Evolutionary conservation across 2,329 filamentous ascomycete genomes (phyloP).

Genomic region (Aspergillus sp.): DNA sequence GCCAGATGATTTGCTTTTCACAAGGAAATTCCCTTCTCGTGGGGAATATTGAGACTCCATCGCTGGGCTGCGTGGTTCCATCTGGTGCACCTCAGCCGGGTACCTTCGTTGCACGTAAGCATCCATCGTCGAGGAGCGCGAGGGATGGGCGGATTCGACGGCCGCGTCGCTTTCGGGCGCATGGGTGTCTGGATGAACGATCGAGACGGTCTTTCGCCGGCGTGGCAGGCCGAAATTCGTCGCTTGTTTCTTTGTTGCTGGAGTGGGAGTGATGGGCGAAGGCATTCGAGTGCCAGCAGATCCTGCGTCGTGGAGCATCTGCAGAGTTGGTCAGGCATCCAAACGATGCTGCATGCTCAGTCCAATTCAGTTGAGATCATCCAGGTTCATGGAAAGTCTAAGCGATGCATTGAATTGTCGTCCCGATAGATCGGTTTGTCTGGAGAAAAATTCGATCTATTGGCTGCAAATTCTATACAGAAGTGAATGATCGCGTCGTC

Average conservation of each 20-base stretch:
- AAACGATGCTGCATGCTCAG: conserved; percentile 16
- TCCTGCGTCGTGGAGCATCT: conserved; percentile 19
- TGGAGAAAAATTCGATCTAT: conserved; percentile 13
- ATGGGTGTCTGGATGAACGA: conserved; percentile 18
- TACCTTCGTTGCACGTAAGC: neutral
- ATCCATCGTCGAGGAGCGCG: conserved; percentile 16
- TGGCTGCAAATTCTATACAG: conserved; percentile 10
- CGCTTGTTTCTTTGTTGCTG: conserved; percentile 3
- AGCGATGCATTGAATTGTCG: neutral
- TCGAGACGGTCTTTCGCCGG: conserved; percentile 22
- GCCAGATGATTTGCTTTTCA: conserved; percentile 4
- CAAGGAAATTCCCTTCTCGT: conserved; percentile 1
- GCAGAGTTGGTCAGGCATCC: conserved; percentile 22
- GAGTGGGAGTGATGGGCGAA: conserved; percentile 8
- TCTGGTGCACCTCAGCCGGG: neutral
- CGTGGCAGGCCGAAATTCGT: conserved; percentile 8
- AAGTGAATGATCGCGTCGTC: conserved; percentile 3
- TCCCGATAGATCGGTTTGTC: neutral
- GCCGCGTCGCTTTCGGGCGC: conserved; percentile 9
- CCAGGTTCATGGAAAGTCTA: neutral
- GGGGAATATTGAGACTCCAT: conserved; percentile 2
- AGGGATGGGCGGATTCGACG: neutral
- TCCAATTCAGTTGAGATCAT: conserved; percentile 5
- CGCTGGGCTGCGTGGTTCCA: conserved; percentile 1
- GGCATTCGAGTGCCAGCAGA: conserved; percentile 16